Evolutionary conservation across 1,139 yeast species (phyloP), one percentile per base, ranked within the genome.

Genomic region (Hyphopichia khmerensis): DNA sequence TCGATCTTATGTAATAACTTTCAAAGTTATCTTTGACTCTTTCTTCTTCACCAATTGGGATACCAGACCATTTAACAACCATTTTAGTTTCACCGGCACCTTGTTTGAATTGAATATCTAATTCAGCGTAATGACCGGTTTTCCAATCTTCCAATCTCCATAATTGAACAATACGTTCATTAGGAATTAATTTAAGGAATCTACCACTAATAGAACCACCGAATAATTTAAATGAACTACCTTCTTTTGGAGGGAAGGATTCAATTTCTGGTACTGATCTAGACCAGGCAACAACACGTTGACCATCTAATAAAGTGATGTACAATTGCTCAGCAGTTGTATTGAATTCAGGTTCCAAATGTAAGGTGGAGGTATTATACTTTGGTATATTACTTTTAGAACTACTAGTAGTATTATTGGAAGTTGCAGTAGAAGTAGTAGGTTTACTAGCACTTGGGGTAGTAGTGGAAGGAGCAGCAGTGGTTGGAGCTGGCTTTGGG

Each of bases 31-130:
- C 79, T 57, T 82, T 80, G 35, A 88, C 96, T 44, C 86, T 75
- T 44, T 93, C 99, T 63, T 93, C 98, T 60, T 95, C 95, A n/a
- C 98, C 99, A 37, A 93, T 75, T 17, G 99, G 99, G 40, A 93
- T 84, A n/a, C 97, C 97, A 18, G 80, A 72, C 80, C 93, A 88
- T 44, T 77, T 73, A 31, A 90, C 93, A 46, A 84, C 80, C 71
- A 91, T 72, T 44, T 77, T 80, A 14, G 99, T 93, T 56, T 91
- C 98, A 36, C 86, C 80, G 15, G 80, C 75, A 19, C 95, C 95
- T 60, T 88, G 89, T 43, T 79, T 79, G 48, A 95, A 77, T 35
- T 69, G 74, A 52, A 91, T 76, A 33, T 72, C 76, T 53, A 93
- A 69, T 18, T 72, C 74, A 3, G 97, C 95, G 60, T 60, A 84